These are phyloP conservation scores for Volvariella surrecta DNA, from an alignment of 1,284 basidiomycete genomes.

Conservation along the genomic window DNA sequence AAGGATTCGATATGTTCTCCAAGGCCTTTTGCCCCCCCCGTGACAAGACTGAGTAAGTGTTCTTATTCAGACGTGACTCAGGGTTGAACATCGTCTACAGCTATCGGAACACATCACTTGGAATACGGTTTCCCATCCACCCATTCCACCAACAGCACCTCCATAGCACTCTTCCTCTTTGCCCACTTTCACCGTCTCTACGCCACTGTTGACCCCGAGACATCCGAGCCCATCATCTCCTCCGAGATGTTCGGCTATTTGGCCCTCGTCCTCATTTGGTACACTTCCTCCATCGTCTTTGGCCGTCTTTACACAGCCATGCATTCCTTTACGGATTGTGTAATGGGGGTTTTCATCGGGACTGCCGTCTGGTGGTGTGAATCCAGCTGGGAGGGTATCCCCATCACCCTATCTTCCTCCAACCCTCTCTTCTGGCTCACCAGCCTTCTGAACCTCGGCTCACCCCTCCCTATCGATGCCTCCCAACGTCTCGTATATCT, in stretches of 20 bases:
- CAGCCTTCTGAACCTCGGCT: slow-evolving; percentile 14
- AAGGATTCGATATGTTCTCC: slow-evolving; percentile 93
- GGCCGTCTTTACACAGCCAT: slow-evolving; percentile 89
- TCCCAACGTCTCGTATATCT: slow-evolving; percentile 17
- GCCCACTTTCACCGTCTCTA: slow-evolving; percentile 45
- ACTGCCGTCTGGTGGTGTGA: slow-evolving; percentile 54
- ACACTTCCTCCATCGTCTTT: slow-evolving; percentile 76
- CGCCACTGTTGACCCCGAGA: slow-evolving; percentile 13
- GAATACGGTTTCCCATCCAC: slow-evolving; percentile 97
- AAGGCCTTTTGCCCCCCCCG: slow-evolving; percentile 85
- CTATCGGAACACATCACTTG: slow-evolving; percentile 77
- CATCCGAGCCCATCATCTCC: slow-evolving; percentile 29
- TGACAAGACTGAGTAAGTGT: slow-evolving; percentile 72
- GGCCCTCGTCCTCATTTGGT: slow-evolving; percentile 44
- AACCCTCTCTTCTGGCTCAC: slow-evolving; percentile 18
- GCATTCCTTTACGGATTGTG: slow-evolving; percentile 81
- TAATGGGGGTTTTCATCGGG: slow-evolving; percentile 60
- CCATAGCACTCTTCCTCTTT: slow-evolving; percentile 77
- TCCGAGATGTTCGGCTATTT: slow-evolving; percentile 31
- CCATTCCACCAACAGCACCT: slow-evolving; percentile 88
- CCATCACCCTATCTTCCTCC: slow-evolving; percentile 19
- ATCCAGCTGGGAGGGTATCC: slow-evolving; percentile 31
- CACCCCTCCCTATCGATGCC: slow-evolving; percentile 9
- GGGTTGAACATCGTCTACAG: slow-evolving; percentile 26
- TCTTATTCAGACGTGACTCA: not conserved